A percentile compares a stretch with the other conserved stretches of the same genome.
Conservation (phyloP, 2,329 filamentous ascomycete genomes). For the Fusarium compactum region DNA sequence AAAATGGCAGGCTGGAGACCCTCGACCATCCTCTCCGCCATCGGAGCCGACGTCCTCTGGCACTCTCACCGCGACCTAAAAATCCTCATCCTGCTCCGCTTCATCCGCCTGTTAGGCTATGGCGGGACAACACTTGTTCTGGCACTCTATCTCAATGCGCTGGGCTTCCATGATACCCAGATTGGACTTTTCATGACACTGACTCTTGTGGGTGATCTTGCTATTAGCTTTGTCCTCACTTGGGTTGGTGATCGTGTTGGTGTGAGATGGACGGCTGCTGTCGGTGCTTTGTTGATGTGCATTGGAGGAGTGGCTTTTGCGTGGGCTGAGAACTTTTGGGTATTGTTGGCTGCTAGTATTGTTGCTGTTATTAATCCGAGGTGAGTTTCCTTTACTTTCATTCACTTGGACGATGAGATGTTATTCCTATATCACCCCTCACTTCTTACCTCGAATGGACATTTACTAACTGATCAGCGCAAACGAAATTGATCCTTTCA, state of each 20-base stretch:
- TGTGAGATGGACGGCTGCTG: conserved; percentile 21
- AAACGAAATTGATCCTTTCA: conserved; percentile 45
- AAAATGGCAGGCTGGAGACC: conserved; percentile 22
- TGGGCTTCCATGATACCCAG: conserved; percentile 35
- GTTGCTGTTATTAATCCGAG: conserved; percentile 40
- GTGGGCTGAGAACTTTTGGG: conserved; percentile 38
- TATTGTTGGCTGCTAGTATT: conserved; percentile 34
- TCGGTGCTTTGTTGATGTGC: conserved; percentile 38
- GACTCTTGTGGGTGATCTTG: conserved; percentile 40
- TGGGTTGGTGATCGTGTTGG: conserved; percentile 39
- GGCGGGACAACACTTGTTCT: conserved; percentile 40
- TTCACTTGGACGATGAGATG: too few relatives aligned
- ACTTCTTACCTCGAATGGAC: not conserved
- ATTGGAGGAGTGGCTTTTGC: conserved; percentile 33
- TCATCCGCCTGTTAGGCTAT: conserved; percentile 39
- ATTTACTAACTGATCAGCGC: conserved; percentile 12
- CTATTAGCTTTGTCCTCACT: conserved; percentile 41
- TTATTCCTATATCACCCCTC: not conserved
- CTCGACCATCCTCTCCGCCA: conserved; percentile 26
- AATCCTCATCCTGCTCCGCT: conserved; percentile 37
- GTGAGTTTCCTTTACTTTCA: not conserved
- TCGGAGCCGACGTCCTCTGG: conserved; percentile 39
- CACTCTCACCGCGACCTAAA: conserved; percentile 38
- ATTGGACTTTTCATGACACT: conserved; percentile 43
- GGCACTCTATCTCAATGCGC: conserved; percentile 38